Conservation (phyloP, 2,329 filamentous ascomycete genomes). For the Didymella segeticola region DNA sequence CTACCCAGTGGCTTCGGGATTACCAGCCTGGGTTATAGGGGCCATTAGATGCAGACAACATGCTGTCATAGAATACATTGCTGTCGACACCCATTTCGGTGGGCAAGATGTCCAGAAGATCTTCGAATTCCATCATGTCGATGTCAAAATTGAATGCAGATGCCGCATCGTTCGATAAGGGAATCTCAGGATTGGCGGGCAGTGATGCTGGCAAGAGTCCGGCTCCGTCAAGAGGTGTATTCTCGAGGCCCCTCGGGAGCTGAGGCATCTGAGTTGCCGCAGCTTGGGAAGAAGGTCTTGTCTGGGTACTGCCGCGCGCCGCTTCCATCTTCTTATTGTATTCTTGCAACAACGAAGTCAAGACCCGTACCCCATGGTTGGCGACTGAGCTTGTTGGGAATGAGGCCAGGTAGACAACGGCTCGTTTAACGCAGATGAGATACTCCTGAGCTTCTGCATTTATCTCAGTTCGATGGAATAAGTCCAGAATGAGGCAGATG, state of each 20-base stretch:
- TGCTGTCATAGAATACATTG: conserved; percentile 34
- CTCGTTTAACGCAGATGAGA: conserved; percentile 40
- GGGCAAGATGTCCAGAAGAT: conserved; percentile 34
- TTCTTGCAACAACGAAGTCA: conserved; percentile 46
- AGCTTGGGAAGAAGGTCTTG: conserved; percentile 1
- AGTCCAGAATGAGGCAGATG: conserved; percentile 37
- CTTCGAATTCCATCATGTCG: conserved; percentile 35
- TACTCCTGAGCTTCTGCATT: conserved; percentile 34
- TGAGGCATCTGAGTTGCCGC: conserved; percentile 13
- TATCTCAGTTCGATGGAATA: conserved; percentile 33
- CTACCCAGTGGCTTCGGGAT: background rate
- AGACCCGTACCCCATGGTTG: conserved; percentile 46
- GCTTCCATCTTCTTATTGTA: conserved; percentile 30
- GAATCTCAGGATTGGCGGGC: conserved; percentile 4
- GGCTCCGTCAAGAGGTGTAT: conserved; percentile 17
- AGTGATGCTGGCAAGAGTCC: background rate
- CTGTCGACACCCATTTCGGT: conserved; percentile 29
- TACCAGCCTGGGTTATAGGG: conserved; percentile 4
- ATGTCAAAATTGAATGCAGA: conserved; percentile 32
- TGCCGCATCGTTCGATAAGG: conserved; percentile 22
- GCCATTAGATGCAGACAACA: conserved; percentile 23
- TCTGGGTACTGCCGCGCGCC: conserved; percentile 7
- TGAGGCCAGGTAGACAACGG: conserved; percentile 41
- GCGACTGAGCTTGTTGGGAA: conserved; percentile 51
- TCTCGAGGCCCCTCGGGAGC: conserved; percentile 7